phyloP scores from a whole-genome alignment of 1,284 basidiomycete genomes.

The Thelephora terrestris region DNA sequence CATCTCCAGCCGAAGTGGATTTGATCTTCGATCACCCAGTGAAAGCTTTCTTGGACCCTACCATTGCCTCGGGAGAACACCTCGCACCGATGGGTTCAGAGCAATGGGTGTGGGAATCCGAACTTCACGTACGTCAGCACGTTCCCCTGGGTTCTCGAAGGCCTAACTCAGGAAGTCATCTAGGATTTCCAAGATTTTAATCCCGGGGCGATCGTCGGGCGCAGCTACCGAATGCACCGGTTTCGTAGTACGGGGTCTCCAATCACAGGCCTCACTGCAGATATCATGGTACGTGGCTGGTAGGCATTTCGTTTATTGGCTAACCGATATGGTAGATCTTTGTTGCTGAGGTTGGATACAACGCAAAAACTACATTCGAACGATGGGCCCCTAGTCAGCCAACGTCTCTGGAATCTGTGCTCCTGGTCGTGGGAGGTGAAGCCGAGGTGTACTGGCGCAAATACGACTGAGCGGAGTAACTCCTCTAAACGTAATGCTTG shows the following conservation, averaged over 20 bases:
- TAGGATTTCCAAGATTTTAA: constrained; percentile 49
- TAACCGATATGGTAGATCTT: no score
- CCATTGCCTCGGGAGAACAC: constrained; percentile 31
- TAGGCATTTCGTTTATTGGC: no score
- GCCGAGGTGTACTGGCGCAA: no score
- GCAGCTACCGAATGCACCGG: constrained; percentile 61
- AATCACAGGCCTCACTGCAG: constrained; percentile 74
- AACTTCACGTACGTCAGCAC: constrained; percentile 42
- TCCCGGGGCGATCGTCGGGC: constrained; percentile 34
- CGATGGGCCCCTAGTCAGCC: no score
- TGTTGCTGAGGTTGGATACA: no score
- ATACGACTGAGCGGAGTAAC: no score
- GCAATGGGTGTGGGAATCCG: constrained; percentile 69
- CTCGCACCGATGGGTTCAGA: constrained; percentile 51
- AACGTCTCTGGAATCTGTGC: no score
- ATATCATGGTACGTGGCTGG: constrained; percentile 48
- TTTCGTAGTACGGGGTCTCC: constrained; percentile 68
- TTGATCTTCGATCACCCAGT: constrained; percentile 74
- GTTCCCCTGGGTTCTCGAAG: background rate
- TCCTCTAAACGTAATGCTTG: no score
- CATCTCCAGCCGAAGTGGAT: constrained; percentile 62
- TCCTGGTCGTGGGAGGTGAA: no score
- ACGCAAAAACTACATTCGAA: no score
- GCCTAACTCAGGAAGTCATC: background rate
- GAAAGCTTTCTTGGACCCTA: constrained; percentile 56